Conservation (phyloP, 1,284 basidiomycete genomes). For the Lignosus rhinocerotis region DNA sequence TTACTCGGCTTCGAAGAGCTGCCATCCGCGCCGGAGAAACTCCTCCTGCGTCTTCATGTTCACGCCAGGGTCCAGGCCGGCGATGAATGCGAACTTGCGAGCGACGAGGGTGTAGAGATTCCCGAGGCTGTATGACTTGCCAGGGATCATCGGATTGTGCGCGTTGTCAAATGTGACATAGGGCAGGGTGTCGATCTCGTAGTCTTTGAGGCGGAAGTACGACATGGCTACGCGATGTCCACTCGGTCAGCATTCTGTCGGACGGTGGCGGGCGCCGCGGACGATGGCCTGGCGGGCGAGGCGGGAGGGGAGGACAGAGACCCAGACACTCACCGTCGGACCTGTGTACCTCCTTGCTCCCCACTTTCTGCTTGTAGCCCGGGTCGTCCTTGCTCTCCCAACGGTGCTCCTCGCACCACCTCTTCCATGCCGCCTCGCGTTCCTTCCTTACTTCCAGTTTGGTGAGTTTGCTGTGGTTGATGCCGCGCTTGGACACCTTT, state of each 20-base stretch:
- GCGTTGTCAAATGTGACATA: conserved; percentile 4
- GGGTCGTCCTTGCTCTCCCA: conserved; percentile 4
- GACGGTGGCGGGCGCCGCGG: background rate
- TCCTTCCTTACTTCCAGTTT: background rate
- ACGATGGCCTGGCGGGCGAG: background rate
- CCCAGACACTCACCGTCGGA: conserved; percentile 2
- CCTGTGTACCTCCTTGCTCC: conserved; percentile 5
- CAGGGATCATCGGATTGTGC: background rate
- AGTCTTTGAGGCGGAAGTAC: conserved; percentile 4
- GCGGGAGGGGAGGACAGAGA: background rate
- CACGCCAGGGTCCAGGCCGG: background rate
- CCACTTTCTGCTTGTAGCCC: conserved; percentile 4
- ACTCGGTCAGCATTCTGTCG: background rate
- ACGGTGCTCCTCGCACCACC: conserved; percentile 4
- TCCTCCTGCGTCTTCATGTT: conserved; percentile 4
- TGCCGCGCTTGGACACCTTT: background rate
- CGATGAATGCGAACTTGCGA: conserved; percentile 11
- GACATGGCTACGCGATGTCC: background rate
- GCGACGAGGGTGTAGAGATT: conserved; percentile 6
- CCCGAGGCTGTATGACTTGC: conserved; percentile 2
- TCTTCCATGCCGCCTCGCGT: conserved; percentile 1
- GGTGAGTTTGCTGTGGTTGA: background rate
- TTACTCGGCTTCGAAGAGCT: conserved; percentile 4
- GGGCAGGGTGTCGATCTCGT: conserved; percentile 10
- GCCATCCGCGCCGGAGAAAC: conserved; percentile 5